Conservation (phyloP, 345 rosid species). For the Odontarrhena argentea region DNA sequence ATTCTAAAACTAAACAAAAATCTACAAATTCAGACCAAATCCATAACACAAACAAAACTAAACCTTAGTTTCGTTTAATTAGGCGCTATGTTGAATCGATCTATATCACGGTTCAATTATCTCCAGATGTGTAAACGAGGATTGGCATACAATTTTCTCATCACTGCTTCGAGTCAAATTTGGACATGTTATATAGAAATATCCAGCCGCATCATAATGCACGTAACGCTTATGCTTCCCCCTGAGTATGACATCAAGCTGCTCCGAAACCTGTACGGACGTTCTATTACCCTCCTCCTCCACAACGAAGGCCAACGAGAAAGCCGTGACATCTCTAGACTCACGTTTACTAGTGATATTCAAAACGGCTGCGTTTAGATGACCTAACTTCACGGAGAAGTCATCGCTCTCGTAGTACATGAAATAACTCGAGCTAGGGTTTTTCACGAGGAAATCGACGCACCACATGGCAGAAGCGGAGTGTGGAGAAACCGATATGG, state of each 20-base stretch:
- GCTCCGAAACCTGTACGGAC: background rate
- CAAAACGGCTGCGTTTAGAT: conserved; percentile 10
- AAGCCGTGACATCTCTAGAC: conserved; percentile 5
- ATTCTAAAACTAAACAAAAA: no score
- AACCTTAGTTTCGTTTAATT: no score
- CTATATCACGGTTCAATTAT: no score
- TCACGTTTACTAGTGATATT: background rate
- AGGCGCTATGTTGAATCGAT: no score
- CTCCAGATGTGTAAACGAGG: conserved; percentile 3
- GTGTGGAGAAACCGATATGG: conserved; percentile 20
- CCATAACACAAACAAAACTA: no score
- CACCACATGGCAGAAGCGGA: background rate
- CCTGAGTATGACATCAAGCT: conserved; percentile 18
- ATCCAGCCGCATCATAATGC: background rate
- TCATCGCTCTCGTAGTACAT: conserved; percentile 22
- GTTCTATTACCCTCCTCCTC: background rate
- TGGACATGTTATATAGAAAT: conserved; percentile 11
- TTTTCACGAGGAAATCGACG: conserved; percentile 20
- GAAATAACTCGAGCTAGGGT: conserved; percentile 21
- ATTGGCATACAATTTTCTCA: conserved; percentile 20
- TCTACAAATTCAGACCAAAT: no score
- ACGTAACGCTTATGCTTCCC: conserved; percentile 1
- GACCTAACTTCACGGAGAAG: conserved; percentile 8
- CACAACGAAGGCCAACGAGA: conserved; percentile 24
- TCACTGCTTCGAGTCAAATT: conserved; percentile 11